Evolutionary conservation across 164 flowering plant species (phyloP).

Genomic region (Magnolia sinica): DNA sequence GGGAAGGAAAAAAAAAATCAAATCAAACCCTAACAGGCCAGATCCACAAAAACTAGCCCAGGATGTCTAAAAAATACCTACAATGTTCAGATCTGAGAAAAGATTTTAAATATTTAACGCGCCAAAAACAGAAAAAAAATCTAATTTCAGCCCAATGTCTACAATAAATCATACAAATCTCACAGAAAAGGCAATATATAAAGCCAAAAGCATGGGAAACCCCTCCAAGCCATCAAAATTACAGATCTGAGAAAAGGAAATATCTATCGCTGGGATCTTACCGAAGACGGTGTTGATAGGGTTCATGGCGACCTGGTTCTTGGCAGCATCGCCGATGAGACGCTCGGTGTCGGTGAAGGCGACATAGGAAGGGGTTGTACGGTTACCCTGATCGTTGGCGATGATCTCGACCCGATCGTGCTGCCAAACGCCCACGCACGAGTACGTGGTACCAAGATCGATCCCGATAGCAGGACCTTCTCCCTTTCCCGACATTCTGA

Average conservation of each 20-base stretch:
- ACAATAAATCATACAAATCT: neutral
- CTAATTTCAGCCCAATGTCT: neutral
- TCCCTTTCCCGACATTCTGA: conserved; percentile 20
- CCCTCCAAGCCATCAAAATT: neutral
- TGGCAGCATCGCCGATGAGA: conserved; percentile 51
- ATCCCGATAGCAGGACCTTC: conserved; percentile 44
- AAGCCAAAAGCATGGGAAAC: neutral
- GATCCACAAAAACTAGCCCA: too few relatives aligned
- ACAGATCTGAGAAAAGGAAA: neutral
- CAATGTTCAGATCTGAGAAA: neutral
- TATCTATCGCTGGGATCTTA: conserved; percentile 10
- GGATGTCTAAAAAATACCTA: neutral
- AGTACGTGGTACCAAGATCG: conserved; percentile 54
- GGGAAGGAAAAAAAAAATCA: too few relatives aligned
- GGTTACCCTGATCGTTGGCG: conserved; percentile 47
- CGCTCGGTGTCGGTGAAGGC: conserved; percentile 48
- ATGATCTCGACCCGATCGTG: conserved; percentile 52
- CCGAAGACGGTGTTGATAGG: conserved; percentile 54
- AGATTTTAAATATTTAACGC: neutral
- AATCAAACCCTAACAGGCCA: too few relatives aligned
- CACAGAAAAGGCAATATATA: neutral
- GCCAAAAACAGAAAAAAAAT: neutral
- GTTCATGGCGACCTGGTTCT: conserved; percentile 56
- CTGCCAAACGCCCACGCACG: conserved; percentile 59
- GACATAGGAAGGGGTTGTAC: conserved; percentile 59